Conservation (phyloP, 257 asterid species). For the Nicotiana tabacum region DNA sequence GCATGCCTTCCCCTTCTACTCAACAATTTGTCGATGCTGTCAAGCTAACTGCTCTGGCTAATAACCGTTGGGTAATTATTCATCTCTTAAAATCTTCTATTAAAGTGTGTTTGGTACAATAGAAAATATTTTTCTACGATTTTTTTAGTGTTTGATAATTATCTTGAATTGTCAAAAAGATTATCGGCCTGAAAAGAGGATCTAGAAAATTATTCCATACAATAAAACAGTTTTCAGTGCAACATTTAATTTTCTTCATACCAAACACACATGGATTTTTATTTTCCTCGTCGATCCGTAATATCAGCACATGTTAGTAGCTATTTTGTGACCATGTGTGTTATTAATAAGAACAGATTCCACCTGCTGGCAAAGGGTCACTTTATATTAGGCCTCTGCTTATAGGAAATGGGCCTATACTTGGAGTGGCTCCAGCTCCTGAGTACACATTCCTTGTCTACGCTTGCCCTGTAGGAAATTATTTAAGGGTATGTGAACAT, state of each 20-base stretch:
- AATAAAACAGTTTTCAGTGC: background rate
- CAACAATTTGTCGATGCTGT: conserved; percentile 60
- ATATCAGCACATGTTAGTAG: background rate
- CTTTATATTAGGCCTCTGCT: conserved; percentile 81
- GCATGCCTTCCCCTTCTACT: conserved; percentile 68
- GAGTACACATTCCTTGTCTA: conserved; percentile 73
- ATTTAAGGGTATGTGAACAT: conserved; percentile 49
- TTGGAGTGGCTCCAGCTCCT: conserved; percentile 71
- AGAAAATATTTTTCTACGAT: background rate
- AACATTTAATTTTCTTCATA: background rate
- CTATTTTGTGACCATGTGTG: background rate
- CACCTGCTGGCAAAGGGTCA: conserved; percentile 86
- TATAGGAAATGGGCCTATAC: conserved; percentile 71
- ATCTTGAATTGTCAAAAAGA: no score
- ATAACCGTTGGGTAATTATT: conserved; percentile 61
- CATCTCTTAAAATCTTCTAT: background rate
- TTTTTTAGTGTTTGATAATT: background rate
- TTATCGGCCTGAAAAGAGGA: no score
- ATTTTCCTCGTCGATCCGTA: background rate
- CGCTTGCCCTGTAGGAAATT: conserved; percentile 89
- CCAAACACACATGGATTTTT: background rate
- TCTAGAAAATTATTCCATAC: background rate
- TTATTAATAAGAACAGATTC: conserved; percentile 50
- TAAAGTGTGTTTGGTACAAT: background rate
- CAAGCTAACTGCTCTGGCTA: conserved; percentile 66